Evolutionary conservation across 116 monocot genomes (phyloP), one percentile per base, ranked within the genome.

Genomic region (Phalaenopsis hybrid): DNA sequence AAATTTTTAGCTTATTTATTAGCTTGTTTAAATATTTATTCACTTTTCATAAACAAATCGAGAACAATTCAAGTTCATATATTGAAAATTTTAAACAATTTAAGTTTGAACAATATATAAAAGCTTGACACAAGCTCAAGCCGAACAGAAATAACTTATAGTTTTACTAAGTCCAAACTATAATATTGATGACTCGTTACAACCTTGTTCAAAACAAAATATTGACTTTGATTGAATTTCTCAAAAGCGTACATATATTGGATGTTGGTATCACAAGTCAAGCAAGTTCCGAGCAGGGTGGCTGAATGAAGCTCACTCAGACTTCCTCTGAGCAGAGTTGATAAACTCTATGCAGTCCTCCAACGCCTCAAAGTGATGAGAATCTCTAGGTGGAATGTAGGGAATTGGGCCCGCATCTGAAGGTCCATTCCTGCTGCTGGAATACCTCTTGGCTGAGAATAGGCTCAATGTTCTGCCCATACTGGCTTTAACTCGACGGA

Each of bases 341-440:
- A 95, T 86, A 85, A 95, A 92, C 85, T 87, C 87, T 49, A 95
- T 95, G 81, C 95, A 92, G 81, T 95, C 92, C 58, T 95, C 92
- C 63, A 95, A 74, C 75, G 92, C 91, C 69, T 92, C 91, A 4
- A 83, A 86, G 46, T 88, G 85, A 84, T 92, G 89, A 18, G 91
- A 86, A 44, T 95, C 95, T 31, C 82, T 63, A 0, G 86, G 83
- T 8, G 89, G 84, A 75, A 79, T 72, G 23, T 86, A 84, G 70
- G 31, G 70, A 34, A 15, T 13, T 13, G 70, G 72, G 41, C 0
- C 23, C 65, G 65, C 8, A 65, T 65, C 5, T 65, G 65, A 7
- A 25, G 65, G 23, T 21, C 25, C 65, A 20, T 65, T 23, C 6
- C 23, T 65, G 45, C 21, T 31, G 75, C 9, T 16, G 75, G 75